Percentiles rank a stretch among this genome's conserved stretches.
Evolutionary conservation across 106 monocot species (phyloP).

Genomic region (Platanthera zijinensis): DNA sequence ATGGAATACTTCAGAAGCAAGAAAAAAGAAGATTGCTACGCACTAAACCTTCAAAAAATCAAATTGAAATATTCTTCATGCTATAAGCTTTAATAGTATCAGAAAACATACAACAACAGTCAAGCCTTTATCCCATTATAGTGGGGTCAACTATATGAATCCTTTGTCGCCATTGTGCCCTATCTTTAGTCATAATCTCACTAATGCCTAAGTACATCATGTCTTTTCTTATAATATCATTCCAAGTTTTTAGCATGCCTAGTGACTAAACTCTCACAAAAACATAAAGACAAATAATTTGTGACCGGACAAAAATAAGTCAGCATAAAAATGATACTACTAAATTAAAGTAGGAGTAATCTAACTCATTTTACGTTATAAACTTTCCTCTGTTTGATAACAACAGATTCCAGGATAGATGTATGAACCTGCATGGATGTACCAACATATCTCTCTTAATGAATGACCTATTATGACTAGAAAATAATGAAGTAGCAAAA

Average conservation of each 20-base stretch:
- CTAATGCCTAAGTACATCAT: too few species aligned
- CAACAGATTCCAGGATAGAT: neutral
- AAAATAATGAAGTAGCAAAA: neutral
- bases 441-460: neutral
- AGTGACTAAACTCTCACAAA: too few species aligned
- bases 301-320: neutral
- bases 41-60: neutral
- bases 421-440: neutral
- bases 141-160: too few species aligned
- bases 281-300: neutral
- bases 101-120: neutral
- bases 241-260: too few species aligned
- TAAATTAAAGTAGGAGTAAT: neutral
- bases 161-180: too few species aligned
- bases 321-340: neutral
- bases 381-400: neutral
- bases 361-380: neutral
- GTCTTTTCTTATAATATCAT: too few species aligned
- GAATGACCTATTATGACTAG: neutral
- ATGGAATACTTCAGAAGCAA: neutral
- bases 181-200: too few species aligned
- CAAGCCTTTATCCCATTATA: too few species aligned
- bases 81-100: neutral
- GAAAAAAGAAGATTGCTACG: neutral
- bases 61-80: neutral